Evolutionary conservation across 176 grass and related monocot genomes (phyloP), one percentile per base, ranked within the genome.

Genomic region (Pharus latifolius): DNA sequence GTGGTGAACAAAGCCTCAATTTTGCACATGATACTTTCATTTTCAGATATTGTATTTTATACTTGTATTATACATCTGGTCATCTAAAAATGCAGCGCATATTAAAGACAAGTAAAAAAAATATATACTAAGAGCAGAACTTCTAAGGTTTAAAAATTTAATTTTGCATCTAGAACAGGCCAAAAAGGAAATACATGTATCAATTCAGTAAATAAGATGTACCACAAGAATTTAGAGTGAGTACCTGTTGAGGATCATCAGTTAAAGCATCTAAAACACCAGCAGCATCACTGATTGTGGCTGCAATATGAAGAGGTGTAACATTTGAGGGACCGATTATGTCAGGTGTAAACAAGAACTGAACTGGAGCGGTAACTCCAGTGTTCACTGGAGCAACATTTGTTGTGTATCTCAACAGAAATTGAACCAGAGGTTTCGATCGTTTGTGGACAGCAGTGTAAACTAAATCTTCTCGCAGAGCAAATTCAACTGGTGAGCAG

Each of bases 251-350:
- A 44, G 86, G 86, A 84, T 95, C 86, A 73, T 87, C 76, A 65
- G 72, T 95, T 66, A 95, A 74, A 68, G 86, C 86, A 87, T 95
- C 83, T 33, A 95, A 75, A 82, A 95, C 62, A 56, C 30, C 60
- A 65, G 66, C 63, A 65, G 67, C 72, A 61, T 82, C 72, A 52
- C 35, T 83, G 30, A 75, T 83, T 44, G 75, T 70, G 18, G 91
- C 86, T 50, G 87, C 91, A 63, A 78, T 47, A 77, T 95, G 91
- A 73, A 95, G 86, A 75, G 91, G 86, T 14, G 90, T 93, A 27
- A 89, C 69, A 54, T 79, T 81, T 65, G 79, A 77, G 10, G 68
- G 49, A 23, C 79, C 79, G 57, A 60, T 55, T 72, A 78, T 56
- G 50, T 81, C 83, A 65, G 91, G 91, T 50, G 69, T 83, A 66